A percentile compares a stretch with the other conserved stretches of the same genome.
These are phyloP conservation scores for Sporothrix globosa DNA, from an alignment of 2,329 filamentous ascomycete species.

Conservation along the genomic window DNA sequence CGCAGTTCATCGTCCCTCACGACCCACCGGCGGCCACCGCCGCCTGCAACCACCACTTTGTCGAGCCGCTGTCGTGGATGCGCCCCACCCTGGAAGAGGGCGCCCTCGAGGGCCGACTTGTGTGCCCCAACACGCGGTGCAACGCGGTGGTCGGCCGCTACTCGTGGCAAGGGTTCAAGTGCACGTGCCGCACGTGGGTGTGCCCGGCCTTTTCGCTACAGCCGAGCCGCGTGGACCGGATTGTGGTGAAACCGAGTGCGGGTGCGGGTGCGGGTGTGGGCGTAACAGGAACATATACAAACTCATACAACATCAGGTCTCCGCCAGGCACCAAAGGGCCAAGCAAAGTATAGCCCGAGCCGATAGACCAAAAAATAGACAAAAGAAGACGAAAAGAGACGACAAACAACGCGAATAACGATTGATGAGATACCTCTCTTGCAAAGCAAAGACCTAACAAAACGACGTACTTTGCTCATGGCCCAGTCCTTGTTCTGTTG, in stretches of 20 bases:
- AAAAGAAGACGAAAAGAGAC: not conserved
- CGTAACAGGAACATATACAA: not conserved
- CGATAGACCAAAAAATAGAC: not conserved
- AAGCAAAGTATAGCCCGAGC: not conserved
- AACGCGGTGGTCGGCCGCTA: slow-evolving; percentile 86
- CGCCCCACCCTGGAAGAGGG: slow-evolving; percentile 77
- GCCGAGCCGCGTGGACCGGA: slow-evolving; percentile 78
- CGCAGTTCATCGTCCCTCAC: slow-evolving; percentile 69
- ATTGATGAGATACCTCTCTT: not conserved
- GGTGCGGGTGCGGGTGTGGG: not conserved
- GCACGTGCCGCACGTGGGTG: slow-evolving; percentile 88
- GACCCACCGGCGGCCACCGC: slow-evolving; percentile 39
- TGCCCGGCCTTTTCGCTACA: slow-evolving; percentile 87
- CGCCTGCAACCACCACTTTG: slow-evolving; percentile 80
- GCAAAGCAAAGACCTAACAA: no score
- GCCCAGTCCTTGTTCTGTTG: no score
- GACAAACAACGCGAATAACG: not conserved
- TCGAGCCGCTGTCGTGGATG: slow-evolving; percentile 97
- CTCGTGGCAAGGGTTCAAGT: slow-evolving; percentile 93
- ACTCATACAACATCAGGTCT: slow-evolving; percentile 56
- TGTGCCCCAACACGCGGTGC: slow-evolving; percentile 79
- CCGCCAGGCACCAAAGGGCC: slow-evolving; percentile 50
- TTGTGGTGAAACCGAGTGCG: slow-evolving; percentile 28
- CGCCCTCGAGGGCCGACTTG: slow-evolving; percentile 78
- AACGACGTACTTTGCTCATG: no score